Conservation (phyloP, 2,329 filamentous ascomycete species). For the Fusarium goolgardi region DNA sequence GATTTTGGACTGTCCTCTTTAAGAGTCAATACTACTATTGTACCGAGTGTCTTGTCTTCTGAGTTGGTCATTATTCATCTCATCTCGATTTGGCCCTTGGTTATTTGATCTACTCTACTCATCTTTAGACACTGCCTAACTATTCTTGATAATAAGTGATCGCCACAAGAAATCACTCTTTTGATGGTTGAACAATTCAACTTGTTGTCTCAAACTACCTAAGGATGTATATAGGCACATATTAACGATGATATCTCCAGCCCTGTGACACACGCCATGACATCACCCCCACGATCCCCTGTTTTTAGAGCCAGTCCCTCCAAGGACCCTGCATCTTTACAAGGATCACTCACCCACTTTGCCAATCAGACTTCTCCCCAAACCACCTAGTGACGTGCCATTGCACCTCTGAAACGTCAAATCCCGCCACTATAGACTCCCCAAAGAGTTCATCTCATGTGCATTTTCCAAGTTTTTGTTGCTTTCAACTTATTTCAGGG, state of each 20-base stretch:
- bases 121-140: neutral
- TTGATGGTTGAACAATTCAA: neutral
- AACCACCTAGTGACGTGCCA: conserved; percentile 40
- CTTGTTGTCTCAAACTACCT: neutral
- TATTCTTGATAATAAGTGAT: conserved; percentile 1
- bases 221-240: too few species aligned
- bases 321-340: conserved; percentile 39
- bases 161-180: neutral
- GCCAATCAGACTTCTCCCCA: conserved; percentile 31
- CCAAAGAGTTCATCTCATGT: neutral
- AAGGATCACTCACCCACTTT: conserved; percentile 1
- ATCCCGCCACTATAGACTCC: conserved; percentile 13
- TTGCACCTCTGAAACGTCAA: conserved; percentile 27
- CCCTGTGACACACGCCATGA: conserved; percentile 31
- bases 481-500: conserved; percentile 11
- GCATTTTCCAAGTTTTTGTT: conserved; percentile 36
- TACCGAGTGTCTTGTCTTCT: neutral
- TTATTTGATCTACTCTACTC: neutral
- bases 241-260: conserved; percentile 1
- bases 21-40: neutral
- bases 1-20: neutral
- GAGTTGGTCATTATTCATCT: neutral
- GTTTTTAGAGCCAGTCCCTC: conserved; percentile 17
- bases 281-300: conserved; percentile 39
- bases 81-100: conserved; percentile 7